These are phyloP conservation scores for Ammopiptanthus mongolicus DNA, from an alignment of 306 rosid species.

Conservation along the genomic window DNA sequence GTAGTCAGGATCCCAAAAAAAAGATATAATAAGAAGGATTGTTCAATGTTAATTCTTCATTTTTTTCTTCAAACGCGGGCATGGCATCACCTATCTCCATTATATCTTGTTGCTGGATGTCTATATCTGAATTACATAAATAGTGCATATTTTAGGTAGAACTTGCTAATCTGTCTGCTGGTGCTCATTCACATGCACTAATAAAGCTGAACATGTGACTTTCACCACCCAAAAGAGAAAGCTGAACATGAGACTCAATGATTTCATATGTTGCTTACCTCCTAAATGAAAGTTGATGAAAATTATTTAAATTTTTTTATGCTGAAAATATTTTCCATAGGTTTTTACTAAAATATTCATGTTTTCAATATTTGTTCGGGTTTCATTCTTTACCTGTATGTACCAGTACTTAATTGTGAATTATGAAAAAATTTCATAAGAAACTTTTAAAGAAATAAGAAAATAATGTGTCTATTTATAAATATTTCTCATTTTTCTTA, in stretches of 20 bases:
- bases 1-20: background rate
- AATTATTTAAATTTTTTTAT: background rate
- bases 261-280: background rate
- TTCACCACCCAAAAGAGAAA: background rate
- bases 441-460: background rate
- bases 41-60: background rate
- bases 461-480: background rate
- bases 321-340: background rate
- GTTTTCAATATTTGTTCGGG: background rate
- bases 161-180: background rate
- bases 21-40: conserved; percentile 2
- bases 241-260: background rate
- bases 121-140: conserved; percentile 6
- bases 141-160: background rate
- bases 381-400: background rate
- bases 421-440: background rate
- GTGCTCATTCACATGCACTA: background rate
- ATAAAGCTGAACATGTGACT: background rate
- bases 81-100: background rate
- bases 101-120: conserved; percentile 1
- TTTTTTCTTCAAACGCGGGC: background rate
- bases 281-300: conserved; percentile 4
- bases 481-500: conserved; percentile 7
- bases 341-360: background rate
- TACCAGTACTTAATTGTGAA: background rate